Conservation (phyloP, 352 stramenopile species). For the Phytophthora hibernalis region DNA sequence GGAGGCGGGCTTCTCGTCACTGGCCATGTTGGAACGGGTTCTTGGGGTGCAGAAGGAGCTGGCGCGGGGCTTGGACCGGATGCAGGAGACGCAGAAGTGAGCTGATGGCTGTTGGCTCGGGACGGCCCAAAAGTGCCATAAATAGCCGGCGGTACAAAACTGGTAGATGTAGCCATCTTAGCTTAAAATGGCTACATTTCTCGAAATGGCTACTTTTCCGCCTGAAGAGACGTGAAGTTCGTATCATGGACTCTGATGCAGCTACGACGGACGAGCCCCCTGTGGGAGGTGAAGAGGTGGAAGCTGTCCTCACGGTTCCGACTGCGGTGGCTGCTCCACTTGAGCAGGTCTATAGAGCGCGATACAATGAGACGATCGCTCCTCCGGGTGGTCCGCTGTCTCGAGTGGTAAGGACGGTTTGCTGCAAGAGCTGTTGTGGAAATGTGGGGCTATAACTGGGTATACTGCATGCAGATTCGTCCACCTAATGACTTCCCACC, state of each 20-base stretch:
- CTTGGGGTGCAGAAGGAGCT: constrained; percentile 4
- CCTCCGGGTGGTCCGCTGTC: constrained; percentile 46
- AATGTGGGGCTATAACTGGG: not conserved
- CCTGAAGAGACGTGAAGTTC: constrained; percentile 8
- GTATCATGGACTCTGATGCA: constrained; percentile 21
- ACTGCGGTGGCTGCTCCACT: constrained; percentile 2
- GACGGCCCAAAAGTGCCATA: no score
- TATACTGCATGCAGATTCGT: constrained; percentile 43
- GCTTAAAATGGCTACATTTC: no score
- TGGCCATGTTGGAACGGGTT: constrained; percentile 36
- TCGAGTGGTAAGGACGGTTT: constrained; percentile 36
- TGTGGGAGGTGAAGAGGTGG: not conserved
- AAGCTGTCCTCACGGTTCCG: not conserved
- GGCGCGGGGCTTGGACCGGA: no score
- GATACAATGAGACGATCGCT: constrained; percentile 68
- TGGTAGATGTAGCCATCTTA: not conserved
- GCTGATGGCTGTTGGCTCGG: not conserved
- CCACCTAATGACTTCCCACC: constrained; percentile 66
- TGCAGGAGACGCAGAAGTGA: constrained; percentile 29
- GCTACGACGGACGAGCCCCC: constrained; percentile 13
- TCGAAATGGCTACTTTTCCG: no score
- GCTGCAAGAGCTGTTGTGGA: not conserved
- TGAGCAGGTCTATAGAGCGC: constrained; percentile 52
- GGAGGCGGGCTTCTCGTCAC: constrained; percentile 41
- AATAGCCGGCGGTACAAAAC: not conserved